Percentiles rank a stretch among this genome's conserved stretches.
phyloP scores from a whole-genome alignment of 768 basidiomycete genomes.

The Phanerochaete sordida region DNA sequence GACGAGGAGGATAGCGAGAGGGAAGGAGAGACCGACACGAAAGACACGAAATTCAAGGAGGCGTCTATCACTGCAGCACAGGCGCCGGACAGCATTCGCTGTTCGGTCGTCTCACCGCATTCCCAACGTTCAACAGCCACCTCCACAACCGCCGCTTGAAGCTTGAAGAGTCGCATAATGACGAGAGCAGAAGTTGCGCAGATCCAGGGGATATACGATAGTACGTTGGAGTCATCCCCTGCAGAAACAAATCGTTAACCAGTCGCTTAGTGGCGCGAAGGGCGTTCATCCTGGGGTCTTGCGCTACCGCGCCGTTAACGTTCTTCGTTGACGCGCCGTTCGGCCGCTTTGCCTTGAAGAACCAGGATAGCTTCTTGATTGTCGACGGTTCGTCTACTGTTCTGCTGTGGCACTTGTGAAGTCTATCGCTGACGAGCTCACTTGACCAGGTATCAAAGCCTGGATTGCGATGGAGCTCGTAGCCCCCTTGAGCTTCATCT shows the following conservation, averaged over 20 bases:
- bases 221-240: background rate
- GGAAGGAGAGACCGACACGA: conserved; percentile 1
- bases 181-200: background rate
- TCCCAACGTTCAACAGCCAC: too few species aligned
- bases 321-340: conserved; percentile 74
- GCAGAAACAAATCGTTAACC: background rate
- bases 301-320: conserved; percentile 31
- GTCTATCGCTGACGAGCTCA: background rate
- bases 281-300: conserved; percentile 42
- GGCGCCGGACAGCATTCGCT: background rate
- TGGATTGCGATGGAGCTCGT: conserved; percentile 81
- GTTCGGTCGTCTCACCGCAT: background rate
- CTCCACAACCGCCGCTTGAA: too few species aligned
- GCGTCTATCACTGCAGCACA: conserved; percentile 1
- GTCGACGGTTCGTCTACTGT: conserved; percentile 44
- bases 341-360: conserved; percentile 62
- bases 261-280: conserved; percentile 33
- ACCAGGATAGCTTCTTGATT: conserved; percentile 40
- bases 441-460: conserved; percentile 35
- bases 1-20: background rate
- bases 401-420: conserved; percentile 15
- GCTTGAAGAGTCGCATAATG: background rate
- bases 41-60: background rate
- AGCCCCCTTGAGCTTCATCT: conserved; percentile 53
- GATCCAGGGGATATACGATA: background rate